Conservation (phyloP, 2,329 filamentous ascomycete species). For the Fusarium nematophilum region DNA sequence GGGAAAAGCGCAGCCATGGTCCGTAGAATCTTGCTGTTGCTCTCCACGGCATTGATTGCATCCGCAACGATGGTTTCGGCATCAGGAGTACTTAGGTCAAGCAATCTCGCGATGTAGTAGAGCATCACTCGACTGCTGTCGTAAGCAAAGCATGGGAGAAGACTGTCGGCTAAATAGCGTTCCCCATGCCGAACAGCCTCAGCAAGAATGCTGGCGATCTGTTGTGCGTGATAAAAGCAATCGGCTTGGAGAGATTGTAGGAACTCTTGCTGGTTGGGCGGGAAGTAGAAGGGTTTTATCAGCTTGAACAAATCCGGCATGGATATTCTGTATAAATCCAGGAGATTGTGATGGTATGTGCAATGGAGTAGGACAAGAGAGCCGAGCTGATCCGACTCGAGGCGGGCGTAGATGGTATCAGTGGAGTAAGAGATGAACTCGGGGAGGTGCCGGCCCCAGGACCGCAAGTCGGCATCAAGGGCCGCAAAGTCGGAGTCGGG, state of each 20-base stretch:
- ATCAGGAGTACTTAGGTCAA: constrained; percentile 51
- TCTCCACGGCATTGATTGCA: constrained; percentile 54
- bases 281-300: constrained; percentile 54
- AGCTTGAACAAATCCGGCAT: constrained; percentile 59
- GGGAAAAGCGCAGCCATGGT: constrained; percentile 54
- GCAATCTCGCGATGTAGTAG: constrained; percentile 58
- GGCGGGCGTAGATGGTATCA: constrained; percentile 58
- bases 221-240: constrained; percentile 53
- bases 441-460: constrained; percentile 56
- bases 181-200: constrained; percentile 55
- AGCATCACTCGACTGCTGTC: constrained; percentile 61
- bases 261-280: constrained; percentile 52
- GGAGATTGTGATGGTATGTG: constrained; percentile 59
- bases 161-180: constrained; percentile 55
- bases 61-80: constrained; percentile 51
- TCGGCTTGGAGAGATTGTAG: constrained; percentile 51
- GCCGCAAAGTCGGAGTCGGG: constrained; percentile 56
- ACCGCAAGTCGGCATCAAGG: constrained; percentile 53
- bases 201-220: constrained; percentile 53
- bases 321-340: constrained; percentile 59
- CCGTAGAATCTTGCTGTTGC: constrained; percentile 51
- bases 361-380: constrained; percentile 58
- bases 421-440: constrained; percentile 57
- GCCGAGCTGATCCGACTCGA: constrained; percentile 59
- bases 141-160: constrained; percentile 59